phyloP scores from a whole-genome alignment of 441 rosid genomes.

The Croton laevigatus region DNA sequence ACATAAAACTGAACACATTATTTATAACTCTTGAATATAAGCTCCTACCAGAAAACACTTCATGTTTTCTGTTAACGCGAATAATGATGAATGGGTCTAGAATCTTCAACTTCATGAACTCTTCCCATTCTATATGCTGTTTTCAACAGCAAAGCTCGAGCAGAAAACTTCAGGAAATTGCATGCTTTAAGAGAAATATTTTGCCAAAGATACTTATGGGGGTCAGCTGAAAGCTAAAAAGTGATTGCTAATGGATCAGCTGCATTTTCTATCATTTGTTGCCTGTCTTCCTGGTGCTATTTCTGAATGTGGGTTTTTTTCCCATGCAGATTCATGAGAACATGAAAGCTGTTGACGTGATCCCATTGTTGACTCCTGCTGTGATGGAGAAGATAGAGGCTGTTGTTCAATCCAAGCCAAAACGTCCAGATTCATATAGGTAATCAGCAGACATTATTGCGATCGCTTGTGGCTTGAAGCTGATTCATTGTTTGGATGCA shows the following conservation, averaged over 20 bases:
- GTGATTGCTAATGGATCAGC: not conserved
- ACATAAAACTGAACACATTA: too few relatives aligned
- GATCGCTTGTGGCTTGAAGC: not conserved
- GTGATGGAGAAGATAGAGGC: conserved; percentile 88
- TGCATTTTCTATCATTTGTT: not conserved
- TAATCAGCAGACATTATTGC: conserved; percentile 24
- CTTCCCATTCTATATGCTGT: not conserved
- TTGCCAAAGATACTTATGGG: not conserved
- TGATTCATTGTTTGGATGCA: not conserved
- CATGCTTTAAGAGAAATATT: not conserved
- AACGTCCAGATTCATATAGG: conserved; percentile 82
- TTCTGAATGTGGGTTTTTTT: not conserved
- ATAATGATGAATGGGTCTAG: not conserved
- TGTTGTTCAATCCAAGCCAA: conserved; percentile 77
- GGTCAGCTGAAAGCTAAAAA: not conserved
- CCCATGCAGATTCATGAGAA: conserved; percentile 83
- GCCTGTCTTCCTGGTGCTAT: not conserved
- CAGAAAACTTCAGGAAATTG: not conserved
- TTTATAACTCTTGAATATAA: too few relatives aligned
- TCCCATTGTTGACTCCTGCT: conserved; percentile 73
- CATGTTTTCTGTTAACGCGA: too few relatives aligned
- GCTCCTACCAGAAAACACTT: too few relatives aligned
- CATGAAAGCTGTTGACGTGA: conserved; percentile 90
- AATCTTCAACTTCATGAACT: not conserved
- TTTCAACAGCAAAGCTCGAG: not conserved